phyloP scores from a whole-genome alignment of 192 early-diverging fungal species.

The Podochytrium sp. region DNA sequence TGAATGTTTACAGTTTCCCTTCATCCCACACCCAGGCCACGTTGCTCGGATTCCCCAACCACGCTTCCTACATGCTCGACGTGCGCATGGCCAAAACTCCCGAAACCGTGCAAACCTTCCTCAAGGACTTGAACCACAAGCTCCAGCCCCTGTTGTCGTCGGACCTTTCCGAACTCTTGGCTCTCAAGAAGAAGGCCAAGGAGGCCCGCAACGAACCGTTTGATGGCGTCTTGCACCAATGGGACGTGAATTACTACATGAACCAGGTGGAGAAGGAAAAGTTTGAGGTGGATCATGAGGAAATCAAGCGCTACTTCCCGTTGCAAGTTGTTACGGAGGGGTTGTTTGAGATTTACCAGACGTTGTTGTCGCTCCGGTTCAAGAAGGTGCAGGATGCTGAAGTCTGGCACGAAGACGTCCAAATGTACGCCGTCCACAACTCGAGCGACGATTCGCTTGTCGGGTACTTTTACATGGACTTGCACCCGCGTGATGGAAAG shows the following conservation, averaged over 20 bases:
- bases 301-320: constrained; percentile 82
- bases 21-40: constrained; percentile 24
- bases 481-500: constrained; percentile 60
- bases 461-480: constrained; percentile 78
- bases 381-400: constrained; percentile 57
- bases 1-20: not conserved
- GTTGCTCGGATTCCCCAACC: constrained; percentile 72
- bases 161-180: constrained; percentile 65
- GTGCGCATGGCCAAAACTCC: constrained; percentile 82
- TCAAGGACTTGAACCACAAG: constrained; percentile 60
- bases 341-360: constrained; percentile 76
- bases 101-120: constrained; percentile 60
- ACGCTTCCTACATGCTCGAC: constrained; percentile 76
- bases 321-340: constrained; percentile 65
- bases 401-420: constrained; percentile 83
- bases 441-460: constrained; percentile 56
- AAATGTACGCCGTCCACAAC: constrained; percentile 69
- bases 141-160: constrained; percentile 60
- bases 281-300: constrained; percentile 77
- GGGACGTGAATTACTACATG: constrained; percentile 77
- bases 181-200: constrained; percentile 64
- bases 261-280: constrained; percentile 72
- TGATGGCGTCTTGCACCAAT: constrained; percentile 66
- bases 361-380: constrained; percentile 72
- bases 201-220: constrained; percentile 51